Base-by-base conservation (phyloP, 164 flowering plant species). In the Buxus sempervirens region DNA sequence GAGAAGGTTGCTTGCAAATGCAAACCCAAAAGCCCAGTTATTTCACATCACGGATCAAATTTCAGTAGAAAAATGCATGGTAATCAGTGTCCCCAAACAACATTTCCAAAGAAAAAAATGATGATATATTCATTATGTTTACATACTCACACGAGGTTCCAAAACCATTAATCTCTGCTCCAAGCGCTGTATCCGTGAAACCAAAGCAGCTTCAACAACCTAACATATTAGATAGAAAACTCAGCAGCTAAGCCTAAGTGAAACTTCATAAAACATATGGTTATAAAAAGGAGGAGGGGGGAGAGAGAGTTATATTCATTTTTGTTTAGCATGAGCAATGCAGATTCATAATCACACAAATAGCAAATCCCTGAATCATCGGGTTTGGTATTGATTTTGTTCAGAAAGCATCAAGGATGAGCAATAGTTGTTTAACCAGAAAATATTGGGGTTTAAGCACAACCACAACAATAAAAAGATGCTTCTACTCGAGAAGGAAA, bases 111-210 rank as follows among this genome's bases (percentile, higher is more conserved):
- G 10, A 27, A 13, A 68, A 65, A 48, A 61, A 69, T 53, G 36
- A 60, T 36, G 24, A 58, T 42, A 67, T 77, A 81, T 81, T 78
- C 84, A 81, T 86, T 83, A 77, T 76, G 81, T 77, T 67, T 45
- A 66, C 86, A 85, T 82, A 95, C 97, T 95, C 96, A 95, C 98
- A 80, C 91, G 90, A 77, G 99, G 99, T 89, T 92, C 99, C 80
- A 95, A 67, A 70, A 79, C 79, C 93, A 90, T 86, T 72, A 95
- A 73, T 76, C 80, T 87, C 67, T 77, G 84, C 75, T 95, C 99
- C 73, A 84, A 75, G 0, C 87, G 88, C 73, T 95, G 96, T 72
- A 88, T 82, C 66, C 96, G 81, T 62, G 99, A 95, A 73, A 86
- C 82, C 79, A 95, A 66, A 32, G 99, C 97, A 64, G 99, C 96